These are phyloP conservation scores for Albatrellus sp. DNA, from an alignment of 1,284 basidiomycete genomes.

Conservation along the genomic window DNA sequence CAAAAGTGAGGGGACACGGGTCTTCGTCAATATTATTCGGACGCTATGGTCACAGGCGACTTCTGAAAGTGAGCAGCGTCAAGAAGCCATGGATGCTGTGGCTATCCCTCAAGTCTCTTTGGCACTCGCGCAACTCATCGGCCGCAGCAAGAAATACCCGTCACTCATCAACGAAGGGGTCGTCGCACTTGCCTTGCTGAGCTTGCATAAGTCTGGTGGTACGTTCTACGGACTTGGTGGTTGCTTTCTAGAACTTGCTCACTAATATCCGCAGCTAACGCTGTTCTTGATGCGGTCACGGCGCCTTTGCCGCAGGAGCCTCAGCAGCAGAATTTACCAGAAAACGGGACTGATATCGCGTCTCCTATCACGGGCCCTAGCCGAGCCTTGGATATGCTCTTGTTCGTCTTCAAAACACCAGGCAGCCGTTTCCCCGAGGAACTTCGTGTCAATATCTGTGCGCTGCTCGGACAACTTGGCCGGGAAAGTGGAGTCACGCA, in stretches of 20 bases:
- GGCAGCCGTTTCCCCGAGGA: slow-evolving; percentile 47
- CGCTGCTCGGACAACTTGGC: slow-evolving; percentile 50
- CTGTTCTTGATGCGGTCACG: slow-evolving; percentile 48
- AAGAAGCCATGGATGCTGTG: slow-evolving; percentile 42
- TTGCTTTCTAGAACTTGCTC: slow-evolving; percentile 4
- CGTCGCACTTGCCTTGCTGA: slow-evolving; percentile 70
- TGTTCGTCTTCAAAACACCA: slow-evolving; percentile 38
- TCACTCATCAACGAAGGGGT: slow-evolving; percentile 85
- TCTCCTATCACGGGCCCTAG: slow-evolving; percentile 29
- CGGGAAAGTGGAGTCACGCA: slow-evolving; percentile 32
- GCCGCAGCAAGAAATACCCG: slow-evolving; percentile 69
- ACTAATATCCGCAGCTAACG: slow-evolving; percentile 29
- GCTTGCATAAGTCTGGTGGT: slow-evolving; percentile 55
- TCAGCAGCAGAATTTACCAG: slow-evolving; percentile 20
- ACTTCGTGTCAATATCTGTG: slow-evolving; percentile 62
- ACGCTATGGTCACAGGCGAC: slow-evolving; percentile 50
- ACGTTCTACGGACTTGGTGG: slow-evolving; percentile 16
- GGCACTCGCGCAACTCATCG: slow-evolving; percentile 62
- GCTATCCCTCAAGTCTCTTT: slow-evolving; percentile 40
- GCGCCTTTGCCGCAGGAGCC: slow-evolving; percentile 36
- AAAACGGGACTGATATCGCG: slow-evolving; percentile 26
- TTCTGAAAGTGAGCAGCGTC: slow-evolving; percentile 27
- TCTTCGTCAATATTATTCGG: slow-evolving; percentile 75
- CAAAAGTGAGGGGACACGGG: slow-evolving; percentile 81
- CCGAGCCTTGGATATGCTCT: slow-evolving; percentile 54